phyloP scores from a whole-genome alignment of 805 yeast species.

The Monosporozyma servazzii region DNA sequence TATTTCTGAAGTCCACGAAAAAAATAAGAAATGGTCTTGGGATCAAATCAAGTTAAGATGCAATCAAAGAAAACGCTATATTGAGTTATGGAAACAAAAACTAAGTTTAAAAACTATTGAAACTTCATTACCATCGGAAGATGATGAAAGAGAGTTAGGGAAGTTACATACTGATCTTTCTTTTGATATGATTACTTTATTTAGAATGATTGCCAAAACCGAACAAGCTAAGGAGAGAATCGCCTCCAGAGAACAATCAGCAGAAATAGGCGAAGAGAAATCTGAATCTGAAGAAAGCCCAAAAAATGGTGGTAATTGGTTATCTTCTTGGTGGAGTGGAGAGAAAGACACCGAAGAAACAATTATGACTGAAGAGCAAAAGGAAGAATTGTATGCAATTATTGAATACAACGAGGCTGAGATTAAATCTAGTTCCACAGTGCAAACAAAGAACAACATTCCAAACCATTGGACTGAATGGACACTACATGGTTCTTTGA shows the following conservation, averaged over 20 bases:
- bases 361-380: constrained; percentile 73
- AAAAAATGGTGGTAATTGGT: constrained; percentile 43
- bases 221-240: constrained; percentile 52
- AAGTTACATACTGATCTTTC: constrained; percentile 50
- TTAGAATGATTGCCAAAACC: constrained; percentile 68
- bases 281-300: neutral
- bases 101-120: constrained; percentile 31
- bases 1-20: constrained; percentile 69
- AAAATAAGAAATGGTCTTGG: constrained; percentile 83
- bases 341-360: constrained; percentile 18
- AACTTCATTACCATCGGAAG: constrained; percentile 28
- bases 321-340: constrained; percentile 60
- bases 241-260: constrained; percentile 8
- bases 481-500: constrained; percentile 49
- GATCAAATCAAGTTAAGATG: constrained; percentile 61
- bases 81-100: constrained; percentile 55
- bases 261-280: constrained; percentile 2
- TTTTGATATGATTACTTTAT: constrained; percentile 76
- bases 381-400: constrained; percentile 83
- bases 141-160: constrained; percentile 34
- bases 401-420: constrained; percentile 78
- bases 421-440: constrained; percentile 30
- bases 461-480: constrained; percentile 36
- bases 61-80: constrained; percentile 61
- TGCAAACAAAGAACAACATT: constrained; percentile 58